Percentiles rank a stretch among this genome's conserved stretches.
These are phyloP conservation scores for Tricholoma matsutake DNA, from an alignment of 768 basidiomycete genomes.

Conservation along the genomic window DNA sequence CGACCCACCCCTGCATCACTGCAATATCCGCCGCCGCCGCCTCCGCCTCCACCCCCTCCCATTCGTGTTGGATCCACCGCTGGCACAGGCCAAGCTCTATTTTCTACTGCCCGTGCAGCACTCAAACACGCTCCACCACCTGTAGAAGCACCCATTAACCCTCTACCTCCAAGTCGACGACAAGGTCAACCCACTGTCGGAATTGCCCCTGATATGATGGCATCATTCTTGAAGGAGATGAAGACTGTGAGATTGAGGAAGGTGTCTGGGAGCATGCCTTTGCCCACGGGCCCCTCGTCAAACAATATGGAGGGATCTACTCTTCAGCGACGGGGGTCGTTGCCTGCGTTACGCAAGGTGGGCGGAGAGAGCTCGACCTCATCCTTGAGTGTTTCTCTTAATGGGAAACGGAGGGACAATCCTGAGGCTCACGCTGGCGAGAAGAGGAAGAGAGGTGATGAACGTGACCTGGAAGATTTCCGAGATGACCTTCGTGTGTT, in stretches of 20 bases:
- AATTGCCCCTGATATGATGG: slow-evolving; percentile 80
- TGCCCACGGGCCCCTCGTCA: not conserved
- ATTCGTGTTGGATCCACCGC: slow-evolving; percentile 32
- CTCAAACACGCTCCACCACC: slow-evolving; percentile 57
- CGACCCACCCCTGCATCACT: slow-evolving; percentile 26
- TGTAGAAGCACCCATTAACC: slow-evolving; percentile 67
- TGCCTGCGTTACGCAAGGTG: not conserved
- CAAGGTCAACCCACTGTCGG: slow-evolving; percentile 66
- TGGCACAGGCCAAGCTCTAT: slow-evolving; percentile 36
- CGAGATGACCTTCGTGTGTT: slow-evolving; percentile 33
- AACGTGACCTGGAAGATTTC: slow-evolving; percentile 22
- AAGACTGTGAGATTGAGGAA: slow-evolving; percentile 69
- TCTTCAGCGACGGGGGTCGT: slow-evolving; percentile 5
- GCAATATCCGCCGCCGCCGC: slow-evolving; percentile 43
- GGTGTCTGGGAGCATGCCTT: slow-evolving; percentile 34
- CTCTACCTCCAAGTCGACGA: slow-evolving; percentile 35
- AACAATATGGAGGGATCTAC: not conserved
- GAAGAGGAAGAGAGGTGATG: slow-evolving; percentile 35
- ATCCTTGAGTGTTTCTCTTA: not conserved
- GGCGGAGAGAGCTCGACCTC: not conserved
- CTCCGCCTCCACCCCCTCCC: slow-evolving; percentile 31
- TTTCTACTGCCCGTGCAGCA: slow-evolving; percentile 61
- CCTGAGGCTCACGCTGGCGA: slow-evolving; percentile 19
- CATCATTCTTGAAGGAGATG: slow-evolving; percentile 76
- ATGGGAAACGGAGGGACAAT: not conserved